Evolutionary conservation across 331 rosid genomes (phyloP), one percentile per base, ranked within the genome.

Genomic region (Dryas integrifolia): DNA sequence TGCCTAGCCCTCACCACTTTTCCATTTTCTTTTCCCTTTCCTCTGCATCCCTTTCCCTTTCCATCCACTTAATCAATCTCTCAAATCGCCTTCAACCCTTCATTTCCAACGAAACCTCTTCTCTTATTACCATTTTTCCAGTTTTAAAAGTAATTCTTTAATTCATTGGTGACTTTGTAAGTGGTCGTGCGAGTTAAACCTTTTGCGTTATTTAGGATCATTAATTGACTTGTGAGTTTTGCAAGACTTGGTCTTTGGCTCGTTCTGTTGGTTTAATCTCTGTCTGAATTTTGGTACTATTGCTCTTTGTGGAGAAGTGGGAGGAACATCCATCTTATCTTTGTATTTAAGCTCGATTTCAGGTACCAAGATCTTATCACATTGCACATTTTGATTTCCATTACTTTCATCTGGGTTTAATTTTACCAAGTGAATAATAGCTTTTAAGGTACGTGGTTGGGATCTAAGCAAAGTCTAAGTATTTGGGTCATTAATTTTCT

Each of bases 311-410:
- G 64, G 21, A 49, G 35, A 30, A 70, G 71, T 55, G 60, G 52
- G 73, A 67, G 21, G 56, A 57, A 71, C 38, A 45, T 45, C 62
- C 78, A 49, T 67, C 44, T 8, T 35, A 9, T 69, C 67, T 68
- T 26, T 69, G 41, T 38, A 50, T 49, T 75, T 58, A 68, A 56
- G 78, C 87, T 58, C 39, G 72, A 44, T 43, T 77, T 63, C 85
- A 79, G 93, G 93, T 84, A 69, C 79, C 14, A 48, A 30, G 35
- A 46, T 57, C 73, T 52, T 18, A 38, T 58, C 14, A 50, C 60
- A 53, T 77, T 63, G 46, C 26, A 64, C 43, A 52, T 76, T 76
- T 70, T 81, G 57, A 26, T 51, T 51, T 48, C 7, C 12, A 7
- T 40, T 50, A 41, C 69, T 76, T 51, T 78, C 57, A 61, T 80